Percentiles rank a stretch among this genome's conserved stretches.
phyloP scores from a whole-genome alignment of 2,329 filamentous ascomycete genomes.

The Ascocoryne sarcoides region DNA sequence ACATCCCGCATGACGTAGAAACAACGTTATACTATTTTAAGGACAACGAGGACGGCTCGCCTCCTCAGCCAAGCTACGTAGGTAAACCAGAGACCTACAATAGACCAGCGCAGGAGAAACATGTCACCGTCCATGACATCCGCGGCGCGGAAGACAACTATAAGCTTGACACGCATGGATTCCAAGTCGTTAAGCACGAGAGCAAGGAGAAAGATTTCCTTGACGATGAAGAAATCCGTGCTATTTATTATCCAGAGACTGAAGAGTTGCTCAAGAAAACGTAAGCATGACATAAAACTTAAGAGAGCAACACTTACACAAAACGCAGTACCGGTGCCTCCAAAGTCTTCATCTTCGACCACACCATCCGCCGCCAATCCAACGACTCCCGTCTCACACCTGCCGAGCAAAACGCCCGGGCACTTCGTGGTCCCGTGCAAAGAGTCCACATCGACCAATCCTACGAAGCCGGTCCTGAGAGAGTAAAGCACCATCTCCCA shows the following conservation, averaged over 20 bases:
- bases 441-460: slow-evolving; percentile 52
- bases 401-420: neutral
- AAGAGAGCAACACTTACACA: neutral
- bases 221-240: slow-evolving; percentile 30
- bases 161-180: slow-evolving; percentile 34
- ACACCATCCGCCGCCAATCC: slow-evolving; percentile 44
- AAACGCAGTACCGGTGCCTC: slow-evolving; percentile 43
- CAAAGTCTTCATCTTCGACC: slow-evolving; percentile 52
- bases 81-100: slow-evolving; percentile 4
- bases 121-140: slow-evolving; percentile 33
- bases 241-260: slow-evolving; percentile 29
- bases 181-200: slow-evolving; percentile 30
- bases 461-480: slow-evolving; percentile 34
- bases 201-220: slow-evolving; percentile 29
- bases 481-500: slow-evolving; percentile 38
- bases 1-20: slow-evolving; percentile 3
- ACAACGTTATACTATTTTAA: slow-evolving; percentile 8
- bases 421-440: slow-evolving; percentile 37
- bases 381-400: slow-evolving; percentile 18
- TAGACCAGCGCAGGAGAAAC: neutral
- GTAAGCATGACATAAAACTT: slow-evolving; percentile 9
- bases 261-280: slow-evolving; percentile 30
- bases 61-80: slow-evolving; percentile 5
- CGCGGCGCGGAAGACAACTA: slow-evolving; percentile 35
- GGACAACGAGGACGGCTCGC: slow-evolving; percentile 7